Percentiles rank a stretch among this genome's conserved stretches.
Conservation (phyloP, 2,329 filamentous ascomycete genomes). For the Botrytis deweyae region DNA sequence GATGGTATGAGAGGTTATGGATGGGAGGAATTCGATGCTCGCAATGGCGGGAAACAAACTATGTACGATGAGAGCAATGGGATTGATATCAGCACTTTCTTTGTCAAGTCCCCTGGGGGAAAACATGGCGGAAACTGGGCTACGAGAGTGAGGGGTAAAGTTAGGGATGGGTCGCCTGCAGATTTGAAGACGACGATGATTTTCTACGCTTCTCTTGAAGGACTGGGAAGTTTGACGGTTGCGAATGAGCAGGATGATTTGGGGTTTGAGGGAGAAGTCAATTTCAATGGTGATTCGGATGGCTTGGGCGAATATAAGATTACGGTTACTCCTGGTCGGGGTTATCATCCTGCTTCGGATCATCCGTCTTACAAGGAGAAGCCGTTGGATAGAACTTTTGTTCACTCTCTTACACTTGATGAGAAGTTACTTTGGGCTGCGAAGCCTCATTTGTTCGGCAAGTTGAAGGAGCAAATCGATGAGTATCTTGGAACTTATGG, state of each 20-base stretch:
- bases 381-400: conserved; percentile 72
- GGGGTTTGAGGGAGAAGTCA: conserved; percentile 62
- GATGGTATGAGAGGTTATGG: conserved; percentile 94
- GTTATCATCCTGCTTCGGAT: conserved; percentile 59
- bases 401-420: conserved; percentile 67
- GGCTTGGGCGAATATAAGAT: conserved; percentile 79
- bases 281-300: conserved; percentile 66
- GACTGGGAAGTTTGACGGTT: conserved; percentile 64
- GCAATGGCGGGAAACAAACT: conserved; percentile 81
- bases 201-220: conserved; percentile 82
- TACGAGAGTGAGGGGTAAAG: conserved; percentile 78
- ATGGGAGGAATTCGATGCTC: conserved; percentile 95
- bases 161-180: conserved; percentile 64
- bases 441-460: conserved; percentile 65
- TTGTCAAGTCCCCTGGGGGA: conserved; percentile 89
- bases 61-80: conserved; percentile 88
- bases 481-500: conserved; percentile 57
- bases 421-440: conserved; percentile 78
- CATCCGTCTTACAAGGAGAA: conserved; percentile 68
- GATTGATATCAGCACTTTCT: conserved; percentile 88
- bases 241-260: conserved; percentile 52
- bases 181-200: conserved; percentile 74
- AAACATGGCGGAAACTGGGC: conserved; percentile 88
- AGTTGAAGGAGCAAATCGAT: conserved; percentile 64
- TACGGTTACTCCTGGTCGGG: conserved; percentile 68